Evolutionary conservation across 208 protist genomes (phyloP).

Genomic region (Acanthamoeba sp.): DNA sequence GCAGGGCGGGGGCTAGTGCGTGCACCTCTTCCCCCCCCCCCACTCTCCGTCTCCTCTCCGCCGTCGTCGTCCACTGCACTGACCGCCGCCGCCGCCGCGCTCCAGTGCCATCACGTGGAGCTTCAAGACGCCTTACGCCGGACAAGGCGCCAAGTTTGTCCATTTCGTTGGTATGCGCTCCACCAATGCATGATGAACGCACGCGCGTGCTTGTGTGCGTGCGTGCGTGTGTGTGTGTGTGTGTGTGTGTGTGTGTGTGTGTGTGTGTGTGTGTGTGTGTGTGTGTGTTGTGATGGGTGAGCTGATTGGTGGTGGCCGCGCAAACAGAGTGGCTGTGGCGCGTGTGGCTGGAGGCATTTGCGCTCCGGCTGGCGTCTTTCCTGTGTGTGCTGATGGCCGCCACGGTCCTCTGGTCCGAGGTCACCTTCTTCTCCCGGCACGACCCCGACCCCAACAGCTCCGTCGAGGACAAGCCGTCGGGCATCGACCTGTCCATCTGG

Average conservation of each 20-base stretch:
- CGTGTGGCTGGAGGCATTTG: constrained; percentile 57
- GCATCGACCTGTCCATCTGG: constrained; percentile 74
- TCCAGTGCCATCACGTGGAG: constrained; percentile 27
- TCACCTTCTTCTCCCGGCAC: constrained; percentile 53
- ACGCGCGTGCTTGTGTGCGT: not conserved
- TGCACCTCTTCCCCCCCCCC: not conserved
- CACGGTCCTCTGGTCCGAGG: constrained; percentile 64
- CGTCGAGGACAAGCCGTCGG: not conserved
- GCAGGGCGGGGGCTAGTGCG: not conserved
- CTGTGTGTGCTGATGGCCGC: constrained; percentile 26
- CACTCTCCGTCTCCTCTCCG: not conserved
- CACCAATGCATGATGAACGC: not conserved
- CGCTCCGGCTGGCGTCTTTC: constrained; percentile 12
- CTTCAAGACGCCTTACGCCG: constrained; percentile 10
- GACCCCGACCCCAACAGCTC: constrained; percentile 55
- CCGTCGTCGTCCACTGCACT: too few relatives aligned
- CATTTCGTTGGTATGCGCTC: constrained; percentile 5
- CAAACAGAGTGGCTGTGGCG: constrained; percentile 49
- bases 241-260: too few relatives aligned
- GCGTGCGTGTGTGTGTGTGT: too few relatives aligned
- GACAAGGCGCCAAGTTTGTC: not conserved
- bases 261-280: too few relatives aligned
- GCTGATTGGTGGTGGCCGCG: not conserved
- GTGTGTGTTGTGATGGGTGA: not conserved
- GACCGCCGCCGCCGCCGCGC: not conserved